Conservation (phyloP, 495 filamentous ascomycete genomes). For the Talaromyces thailandensis region DNA sequence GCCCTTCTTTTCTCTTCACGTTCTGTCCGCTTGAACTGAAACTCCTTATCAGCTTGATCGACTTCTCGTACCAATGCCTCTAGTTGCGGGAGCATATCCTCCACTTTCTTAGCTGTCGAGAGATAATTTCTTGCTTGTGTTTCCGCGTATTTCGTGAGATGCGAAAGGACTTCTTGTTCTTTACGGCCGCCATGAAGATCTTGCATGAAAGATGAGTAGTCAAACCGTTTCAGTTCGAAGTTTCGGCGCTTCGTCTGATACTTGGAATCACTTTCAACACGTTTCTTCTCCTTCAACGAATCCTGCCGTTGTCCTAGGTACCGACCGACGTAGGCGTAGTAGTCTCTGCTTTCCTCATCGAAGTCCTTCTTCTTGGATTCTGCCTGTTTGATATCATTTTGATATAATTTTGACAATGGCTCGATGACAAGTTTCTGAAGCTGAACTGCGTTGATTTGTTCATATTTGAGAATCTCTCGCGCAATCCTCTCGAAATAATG, state of each 20-base stretch:
- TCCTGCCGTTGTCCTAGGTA: constrained; percentile 95
- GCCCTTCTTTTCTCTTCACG: constrained; percentile 85
- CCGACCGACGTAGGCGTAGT: constrained; percentile 87
- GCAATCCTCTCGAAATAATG: constrained; percentile 98
- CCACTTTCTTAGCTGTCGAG: constrained; percentile 74
- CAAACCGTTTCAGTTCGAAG: constrained; percentile 94
- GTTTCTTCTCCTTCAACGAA: constrained; percentile 94
- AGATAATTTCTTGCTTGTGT: constrained; percentile 80
- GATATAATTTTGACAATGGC: constrained; percentile 83
- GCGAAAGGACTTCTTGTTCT: constrained; percentile 93
- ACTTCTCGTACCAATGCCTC: constrained; percentile 90
- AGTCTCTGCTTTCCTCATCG: constrained; percentile 96
- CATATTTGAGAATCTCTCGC: constrained; percentile 78
- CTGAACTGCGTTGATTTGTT: constrained; percentile 72
- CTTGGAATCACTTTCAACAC: constrained; percentile 86
- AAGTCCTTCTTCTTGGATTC: constrained; percentile 97
- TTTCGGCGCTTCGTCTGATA: constrained; percentile 90
- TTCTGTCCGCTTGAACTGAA: constrained; percentile 84
- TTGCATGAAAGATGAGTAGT: constrained; percentile 99
- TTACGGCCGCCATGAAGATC: constrained; percentile 95
- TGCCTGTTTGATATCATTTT: constrained; percentile 94
- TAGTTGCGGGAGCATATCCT: constrained; percentile 79
- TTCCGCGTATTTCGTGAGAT: constrained; percentile 91
- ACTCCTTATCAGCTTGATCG: constrained; percentile 86
- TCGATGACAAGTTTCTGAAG: constrained; percentile 91